Evolutionary conservation across 441 rosid species (phyloP).

Genomic region (Gossypium gossypioides): DNA sequence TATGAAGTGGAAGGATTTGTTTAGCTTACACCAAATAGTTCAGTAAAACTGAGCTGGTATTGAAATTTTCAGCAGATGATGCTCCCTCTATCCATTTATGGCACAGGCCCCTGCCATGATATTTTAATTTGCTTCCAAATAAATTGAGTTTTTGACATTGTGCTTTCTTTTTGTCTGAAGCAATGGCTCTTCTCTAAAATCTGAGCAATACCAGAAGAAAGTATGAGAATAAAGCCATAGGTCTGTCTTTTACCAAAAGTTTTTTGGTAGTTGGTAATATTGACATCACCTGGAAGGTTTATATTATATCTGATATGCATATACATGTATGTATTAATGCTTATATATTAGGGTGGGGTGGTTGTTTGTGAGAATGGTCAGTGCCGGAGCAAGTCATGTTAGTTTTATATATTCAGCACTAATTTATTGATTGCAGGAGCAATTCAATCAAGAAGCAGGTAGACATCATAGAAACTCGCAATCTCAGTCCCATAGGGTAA

Average conservation of each 20-base stretch:
- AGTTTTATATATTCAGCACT: not conserved
- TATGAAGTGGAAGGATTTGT: not conserved
- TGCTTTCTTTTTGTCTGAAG: not conserved
- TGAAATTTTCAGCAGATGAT: not conserved
- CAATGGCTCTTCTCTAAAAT: not conserved
- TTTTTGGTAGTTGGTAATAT: not conserved
- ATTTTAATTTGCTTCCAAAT: not conserved
- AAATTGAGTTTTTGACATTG: not conserved
- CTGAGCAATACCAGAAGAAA: not conserved
- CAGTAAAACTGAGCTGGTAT: not conserved
- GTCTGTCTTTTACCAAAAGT: not conserved
- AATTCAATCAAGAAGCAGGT: constrained; percentile 16
- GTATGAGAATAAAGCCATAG: not conserved
- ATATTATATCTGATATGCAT: not conserved
- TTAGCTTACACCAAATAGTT: not conserved
- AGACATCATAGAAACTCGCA: constrained; percentile 24
- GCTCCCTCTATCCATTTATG: not conserved
- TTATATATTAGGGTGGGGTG: not conserved
- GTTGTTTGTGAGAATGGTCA: not conserved
- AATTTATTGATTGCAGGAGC: constrained; percentile 34
- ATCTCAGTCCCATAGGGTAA: constrained; percentile 24
- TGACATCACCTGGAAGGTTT: not conserved
- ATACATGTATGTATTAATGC: not conserved
- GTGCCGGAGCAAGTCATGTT: not conserved
- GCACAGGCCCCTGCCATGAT: not conserved